Base-by-base conservation (phyloP, 2,329 filamentous ascomycete genomes). In the Ophiostoma quercus region DNA sequence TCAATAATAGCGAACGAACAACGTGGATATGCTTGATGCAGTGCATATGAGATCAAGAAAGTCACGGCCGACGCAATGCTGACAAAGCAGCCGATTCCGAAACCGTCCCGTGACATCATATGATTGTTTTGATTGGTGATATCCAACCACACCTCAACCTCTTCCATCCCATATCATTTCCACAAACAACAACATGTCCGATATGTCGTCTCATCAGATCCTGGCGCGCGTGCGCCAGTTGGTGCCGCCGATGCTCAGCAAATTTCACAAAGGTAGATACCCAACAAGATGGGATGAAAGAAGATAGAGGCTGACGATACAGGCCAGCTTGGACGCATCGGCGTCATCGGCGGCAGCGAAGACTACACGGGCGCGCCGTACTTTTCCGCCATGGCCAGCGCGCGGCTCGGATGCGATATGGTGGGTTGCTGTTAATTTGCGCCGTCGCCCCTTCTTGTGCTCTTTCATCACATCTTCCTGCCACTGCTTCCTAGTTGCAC, bases 331-430 rank as follows among this genome's bases (percentile, higher is more conserved):
- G 95, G 95, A 5, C 88, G 95, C 69, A 88, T 99, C 68, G 95
- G 89, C 68, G 95, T 99, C 71, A 95, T 99, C 74, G 95, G 95
- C 68, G 95, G 95, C 57, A 96, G 92, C 77, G 89, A 94, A 78
- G 94, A 98, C 80, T 99, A 98, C 79, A 97, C 95, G 1, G 95
- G 95, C 51, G 95, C 95, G 71, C 95, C 95, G 14, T 99, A 97
- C 82, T 99, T 99, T 81, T 97, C 94, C 25, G 94, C 94, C 73
- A 97, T 97, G 88, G 95, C 95, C 14, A 97, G 92, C 74, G 95
- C 95, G 66, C 88, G 91, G 76, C 82, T 98, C 71, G 95, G 94
- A 4, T 92, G 90, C 76, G 93, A 97, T 77, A 92, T 97, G 92
- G 60, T 63, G n/a, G 57, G 14, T 41, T 41, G 37, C 11, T 41